These are phyloP conservation scores for Colletotrichum tamarilloi DNA, from an alignment of 2,329 filamentous ascomycete genomes.

Conservation along the genomic window DNA sequence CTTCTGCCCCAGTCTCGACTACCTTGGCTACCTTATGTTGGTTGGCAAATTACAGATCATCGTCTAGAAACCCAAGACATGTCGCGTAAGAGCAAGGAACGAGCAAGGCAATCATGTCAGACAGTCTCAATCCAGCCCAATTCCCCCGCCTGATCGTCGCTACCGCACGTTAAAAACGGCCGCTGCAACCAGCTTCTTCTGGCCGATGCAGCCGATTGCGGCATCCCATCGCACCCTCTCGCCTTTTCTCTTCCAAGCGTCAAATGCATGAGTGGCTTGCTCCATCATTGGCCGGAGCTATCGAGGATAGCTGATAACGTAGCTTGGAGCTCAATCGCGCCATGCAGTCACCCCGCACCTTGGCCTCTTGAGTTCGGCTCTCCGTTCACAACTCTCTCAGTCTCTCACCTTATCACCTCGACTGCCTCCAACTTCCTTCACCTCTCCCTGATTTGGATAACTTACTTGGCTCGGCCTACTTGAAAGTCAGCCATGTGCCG, in stretches of 20 bases:
- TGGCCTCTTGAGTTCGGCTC: background rate
- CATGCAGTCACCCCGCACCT: conserved; percentile 9
- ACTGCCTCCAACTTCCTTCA: background rate
- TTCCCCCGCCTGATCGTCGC: conserved; percentile 19
- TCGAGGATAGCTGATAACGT: conserved; percentile 1
- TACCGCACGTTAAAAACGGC: conserved; percentile 24
- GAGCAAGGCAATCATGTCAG: background rate
- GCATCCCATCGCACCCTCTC: background rate
- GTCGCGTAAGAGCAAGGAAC: too few relatives aligned
- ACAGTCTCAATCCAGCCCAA: background rate
- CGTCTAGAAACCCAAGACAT: background rate
- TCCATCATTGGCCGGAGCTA: conserved; percentile 7
- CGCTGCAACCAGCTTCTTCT: background rate
- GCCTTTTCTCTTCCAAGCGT: background rate
- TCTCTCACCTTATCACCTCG: conserved; percentile 2
- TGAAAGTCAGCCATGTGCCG: conserved; percentile 14
- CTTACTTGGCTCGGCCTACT: background rate
- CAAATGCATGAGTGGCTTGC: background rate
- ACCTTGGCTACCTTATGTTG: background rate
- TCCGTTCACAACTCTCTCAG: background rate
- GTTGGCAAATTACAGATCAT: background rate
- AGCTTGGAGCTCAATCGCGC: background rate
- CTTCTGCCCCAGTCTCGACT: background rate
- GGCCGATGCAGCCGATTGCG: conserved; percentile 22
- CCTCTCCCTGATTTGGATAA: background rate